phyloP scores from a whole-genome alignment of 2,329 filamentous ascomycete genomes.

The Aspergillus sp. region DNA sequence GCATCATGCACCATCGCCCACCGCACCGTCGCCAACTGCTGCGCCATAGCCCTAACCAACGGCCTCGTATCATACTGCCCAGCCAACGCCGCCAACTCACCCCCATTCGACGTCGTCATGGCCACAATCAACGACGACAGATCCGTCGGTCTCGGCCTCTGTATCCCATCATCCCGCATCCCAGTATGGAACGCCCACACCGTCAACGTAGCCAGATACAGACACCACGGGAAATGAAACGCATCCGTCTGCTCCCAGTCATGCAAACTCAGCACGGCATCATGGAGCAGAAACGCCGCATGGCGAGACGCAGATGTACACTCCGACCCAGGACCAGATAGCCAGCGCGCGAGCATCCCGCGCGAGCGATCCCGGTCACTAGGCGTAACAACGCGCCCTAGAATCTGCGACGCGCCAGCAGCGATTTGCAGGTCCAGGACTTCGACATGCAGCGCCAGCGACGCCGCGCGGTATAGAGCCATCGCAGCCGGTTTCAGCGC shows the following conservation, averaged over 20 bases:
- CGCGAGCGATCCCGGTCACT: constrained; percentile 51
- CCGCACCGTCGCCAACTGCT: constrained; percentile 55
- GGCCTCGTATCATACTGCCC: constrained; percentile 54
- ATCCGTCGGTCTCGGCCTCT: constrained; percentile 42
- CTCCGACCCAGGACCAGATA: constrained; percentile 12
- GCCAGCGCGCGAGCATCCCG: constrained; percentile 28
- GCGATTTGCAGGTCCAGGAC: constrained; percentile 64
- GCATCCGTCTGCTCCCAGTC: constrained; percentile 54
- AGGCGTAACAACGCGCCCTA: constrained; percentile 55
- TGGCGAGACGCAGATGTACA: constrained; percentile 43
- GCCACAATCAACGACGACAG: constrained; percentile 34
- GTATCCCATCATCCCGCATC: constrained; percentile 27
- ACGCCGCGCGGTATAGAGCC: constrained; percentile 60
- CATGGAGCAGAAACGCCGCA: constrained; percentile 53
- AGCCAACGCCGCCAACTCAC: constrained; percentile 36
- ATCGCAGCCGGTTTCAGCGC: constrained; percentile 52
- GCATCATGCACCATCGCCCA: constrained; percentile 65
- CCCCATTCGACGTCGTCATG: constrained; percentile 36
- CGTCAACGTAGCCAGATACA: constrained; percentile 60
- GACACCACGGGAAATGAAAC: constrained; percentile 63
- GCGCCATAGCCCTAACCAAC: constrained; percentile 56
- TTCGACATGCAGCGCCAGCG: constrained; percentile 58
- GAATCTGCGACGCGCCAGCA: constrained; percentile 59
- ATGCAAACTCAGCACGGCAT: constrained; percentile 51
- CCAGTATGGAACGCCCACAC: constrained; percentile 59